Conservation (phyloP, 2,329 filamentous ascomycete species). For the Rutstroemia sp. region DNA sequence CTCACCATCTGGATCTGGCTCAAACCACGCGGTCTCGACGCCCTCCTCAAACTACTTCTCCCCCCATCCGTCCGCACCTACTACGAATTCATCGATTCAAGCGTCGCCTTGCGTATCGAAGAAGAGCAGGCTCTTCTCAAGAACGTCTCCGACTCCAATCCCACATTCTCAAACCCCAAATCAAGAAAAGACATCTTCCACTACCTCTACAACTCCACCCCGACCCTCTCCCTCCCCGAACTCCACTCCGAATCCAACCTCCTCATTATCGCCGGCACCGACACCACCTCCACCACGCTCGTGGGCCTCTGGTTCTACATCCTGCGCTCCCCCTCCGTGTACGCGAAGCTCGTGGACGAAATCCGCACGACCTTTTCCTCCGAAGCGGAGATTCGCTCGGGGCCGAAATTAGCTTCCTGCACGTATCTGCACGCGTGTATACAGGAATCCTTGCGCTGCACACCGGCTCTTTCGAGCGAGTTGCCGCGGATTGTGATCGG, state of each 20-base stretch:
- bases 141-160: no score
- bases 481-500: neutral
- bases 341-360: constrained; percentile 27
- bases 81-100: neutral
- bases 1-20: neutral
- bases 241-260: neutral
- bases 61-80: neutral
- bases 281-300: neutral
- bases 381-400: neutral
- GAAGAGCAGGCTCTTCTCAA: neutral
- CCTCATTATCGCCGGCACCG: neutral
- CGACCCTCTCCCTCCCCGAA: constrained; percentile 35
- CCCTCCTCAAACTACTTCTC: neutral
- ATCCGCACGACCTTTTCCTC: constrained; percentile 17
- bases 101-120: neutral
- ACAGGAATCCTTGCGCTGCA: constrained; percentile 10
- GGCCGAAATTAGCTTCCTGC: neutral
- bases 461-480: neutral
- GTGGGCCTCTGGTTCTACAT: neutral
- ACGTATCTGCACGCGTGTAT: constrained; percentile 8
- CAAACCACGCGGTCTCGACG: neutral
- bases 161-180: no score
- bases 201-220: constrained; percentile 86
- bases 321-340: neutral
- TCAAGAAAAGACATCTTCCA: neutral